Evolutionary conservation across 2,329 filamentous ascomycete genomes (phyloP).

Genomic region (Coniochaeta ligniaria): DNA sequence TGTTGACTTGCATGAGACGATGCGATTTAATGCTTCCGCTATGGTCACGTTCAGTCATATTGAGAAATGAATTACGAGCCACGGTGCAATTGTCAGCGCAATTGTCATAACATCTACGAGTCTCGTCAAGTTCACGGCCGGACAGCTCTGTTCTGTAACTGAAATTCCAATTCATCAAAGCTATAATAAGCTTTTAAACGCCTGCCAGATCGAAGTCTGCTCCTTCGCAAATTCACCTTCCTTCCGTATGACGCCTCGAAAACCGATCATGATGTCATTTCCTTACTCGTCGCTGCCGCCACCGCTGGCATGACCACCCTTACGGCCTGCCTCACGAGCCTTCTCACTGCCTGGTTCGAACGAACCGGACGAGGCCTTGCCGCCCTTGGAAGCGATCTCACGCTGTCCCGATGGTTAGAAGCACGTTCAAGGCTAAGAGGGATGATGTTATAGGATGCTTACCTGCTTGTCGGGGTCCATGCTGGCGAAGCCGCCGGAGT

Average conservation of each 20-base stretch:
- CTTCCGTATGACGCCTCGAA: neutral
- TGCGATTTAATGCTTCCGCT: too few species aligned
- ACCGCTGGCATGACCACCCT: constrained; percentile 32
- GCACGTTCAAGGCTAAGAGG: neutral
- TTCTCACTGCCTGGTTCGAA: constrained; percentile 46
- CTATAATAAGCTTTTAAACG: neutral
- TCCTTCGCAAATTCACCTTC: neutral
- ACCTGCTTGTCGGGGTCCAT: constrained; percentile 34
- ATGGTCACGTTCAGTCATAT: too few species aligned
- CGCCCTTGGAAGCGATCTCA: constrained; percentile 48
- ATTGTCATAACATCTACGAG: too few species aligned
- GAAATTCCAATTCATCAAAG: neutral
- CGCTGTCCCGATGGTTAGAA: constrained; percentile 26
- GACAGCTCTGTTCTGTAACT: neutral
- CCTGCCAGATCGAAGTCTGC: neutral
- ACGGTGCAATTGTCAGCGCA: too few species aligned
- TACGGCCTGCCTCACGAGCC: constrained; percentile 45
- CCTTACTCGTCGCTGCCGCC: neutral
- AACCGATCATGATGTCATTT: constrained; percentile 5
- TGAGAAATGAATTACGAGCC: too few species aligned
- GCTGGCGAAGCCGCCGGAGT: constrained; percentile 28
- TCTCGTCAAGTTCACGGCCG: too few species aligned
- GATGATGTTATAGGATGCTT: constrained; percentile 10
- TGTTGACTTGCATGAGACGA: too few species aligned
- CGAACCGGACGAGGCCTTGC: constrained; percentile 43